Percentiles rank a stretch among this genome's conserved stretches.
Evolutionary conservation across 2,329 filamentous ascomycete genomes (phyloP).

Genomic region (Aureobasidium sp.): DNA sequence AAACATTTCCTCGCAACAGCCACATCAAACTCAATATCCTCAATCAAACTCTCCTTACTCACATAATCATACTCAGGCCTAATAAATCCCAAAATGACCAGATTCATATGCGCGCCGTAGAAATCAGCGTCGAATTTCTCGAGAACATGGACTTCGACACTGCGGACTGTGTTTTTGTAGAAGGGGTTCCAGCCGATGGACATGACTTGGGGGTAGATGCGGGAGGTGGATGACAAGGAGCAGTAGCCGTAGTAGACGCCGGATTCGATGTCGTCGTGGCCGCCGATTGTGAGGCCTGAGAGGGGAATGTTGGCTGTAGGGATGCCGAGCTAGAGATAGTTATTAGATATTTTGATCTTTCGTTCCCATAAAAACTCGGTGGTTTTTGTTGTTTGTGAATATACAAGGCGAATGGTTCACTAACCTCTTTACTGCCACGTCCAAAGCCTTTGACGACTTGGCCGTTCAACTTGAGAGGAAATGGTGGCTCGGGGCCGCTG

Average conservation of each 20-base stretch:
- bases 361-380: too few species aligned
- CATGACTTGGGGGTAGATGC: constrained; percentile 79
- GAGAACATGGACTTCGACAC: constrained; percentile 60
- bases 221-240: constrained; percentile 43
- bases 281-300: constrained; percentile 61
- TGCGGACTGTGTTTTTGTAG: constrained; percentile 83
- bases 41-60: constrained; percentile 70
- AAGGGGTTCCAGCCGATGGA: constrained; percentile 95
- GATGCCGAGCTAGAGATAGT: constrained; percentile 64
- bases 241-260: constrained; percentile 96
- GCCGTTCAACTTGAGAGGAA: constrained; percentile 74
- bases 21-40: constrained; percentile 85
- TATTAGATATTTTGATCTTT: not conserved
- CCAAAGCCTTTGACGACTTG: constrained; percentile 90
- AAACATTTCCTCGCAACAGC: constrained; percentile 71
- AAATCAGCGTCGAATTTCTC: constrained; percentile 72
- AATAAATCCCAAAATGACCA: constrained; percentile 80
- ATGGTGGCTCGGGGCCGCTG: constrained; percentile 66
- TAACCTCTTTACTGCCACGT: constrained; percentile 81
- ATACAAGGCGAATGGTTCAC: not conserved
- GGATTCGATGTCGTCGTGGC: constrained; percentile 52
- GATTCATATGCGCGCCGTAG: constrained; percentile 70
- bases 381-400: not conserved
- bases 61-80: constrained; percentile 84
- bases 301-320: constrained; percentile 84